Base-by-base conservation (phyloP, 1,284 basidiomycete genomes). In the Gymnopus androsaceus region DNA sequence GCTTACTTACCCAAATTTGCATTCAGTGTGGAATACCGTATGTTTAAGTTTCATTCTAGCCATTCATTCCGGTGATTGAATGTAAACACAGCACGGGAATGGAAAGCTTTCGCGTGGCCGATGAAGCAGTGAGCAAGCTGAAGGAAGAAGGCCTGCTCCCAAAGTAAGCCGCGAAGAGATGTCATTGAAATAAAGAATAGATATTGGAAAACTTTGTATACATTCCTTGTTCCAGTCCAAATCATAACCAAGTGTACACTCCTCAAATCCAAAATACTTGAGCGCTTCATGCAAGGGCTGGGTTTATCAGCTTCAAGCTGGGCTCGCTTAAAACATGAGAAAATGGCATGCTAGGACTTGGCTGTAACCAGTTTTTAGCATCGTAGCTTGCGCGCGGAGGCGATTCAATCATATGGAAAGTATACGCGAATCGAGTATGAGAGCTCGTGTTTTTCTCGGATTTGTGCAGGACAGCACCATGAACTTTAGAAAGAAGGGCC, bases 361-460 rank as follows among this genome's bases (percentile, higher is more conserved):
- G 93, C 68, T 97, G 94, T 56, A 96, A 75, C 93, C 92, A 94
- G 68, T 94, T 93, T 78, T 88, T 88, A 61, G 82, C 78, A 58
- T 92, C 90, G 59, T 91, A 92, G 46, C 66, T 64, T 1, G 85
- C 87, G 62, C 82, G 68, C 1, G 85, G 82, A 7, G 82, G 73
- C 0, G 84, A 82, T 53, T 92, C 90, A 44, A 92, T 85, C 88
- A 91, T 95, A 67, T 97, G 95, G 73, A 97, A 97, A 1, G 94
- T 96, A 69, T 96, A 97, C 34, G 94, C 94, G 65, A 91, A 92
- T 17, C 95, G 83, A 2, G 92, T 94, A 65, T 77, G 77, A 55
- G 69, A 75, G 67, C 79, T 88, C 14, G 77, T 87, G 66, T 92
- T 97, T 48, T 83, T 81, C 67, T 92, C 90, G 0, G 91, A 94